These are phyloP conservation scores for Tricholoma bakamatsutake DNA, from an alignment of 768 basidiomycete genomes.

Conservation along the genomic window DNA sequence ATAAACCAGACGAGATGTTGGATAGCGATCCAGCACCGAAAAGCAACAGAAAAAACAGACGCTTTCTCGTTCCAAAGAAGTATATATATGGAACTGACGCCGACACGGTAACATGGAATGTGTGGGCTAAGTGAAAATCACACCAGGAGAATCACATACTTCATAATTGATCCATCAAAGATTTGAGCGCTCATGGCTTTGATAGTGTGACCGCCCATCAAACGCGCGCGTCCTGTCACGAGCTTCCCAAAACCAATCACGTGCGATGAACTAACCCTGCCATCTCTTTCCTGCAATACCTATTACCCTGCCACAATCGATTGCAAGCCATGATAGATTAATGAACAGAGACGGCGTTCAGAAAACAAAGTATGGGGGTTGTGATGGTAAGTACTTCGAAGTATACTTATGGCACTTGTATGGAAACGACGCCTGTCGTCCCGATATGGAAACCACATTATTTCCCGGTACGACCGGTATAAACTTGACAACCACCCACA, in stretches of 20 bases:
- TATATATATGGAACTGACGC: too few species aligned
- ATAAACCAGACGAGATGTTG: too few species aligned
- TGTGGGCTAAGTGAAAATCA: neutral
- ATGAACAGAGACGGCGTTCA: too few species aligned
- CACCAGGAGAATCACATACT: too few species aligned
- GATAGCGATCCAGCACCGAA: too few species aligned
- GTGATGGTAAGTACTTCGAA: too few species aligned
- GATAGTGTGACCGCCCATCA: neutral
- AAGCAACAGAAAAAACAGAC: too few species aligned
- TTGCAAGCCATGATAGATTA: neutral
- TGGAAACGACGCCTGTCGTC: neutral
- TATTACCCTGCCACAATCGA: too few species aligned
- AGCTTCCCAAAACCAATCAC: neutral
- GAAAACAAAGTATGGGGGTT: neutral
- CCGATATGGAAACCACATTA: constrained; percentile 5
- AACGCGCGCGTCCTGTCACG: neutral
- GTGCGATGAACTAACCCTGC: neutral
- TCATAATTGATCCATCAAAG: too few species aligned
- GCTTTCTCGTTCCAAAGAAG: too few species aligned
- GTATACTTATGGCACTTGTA: neutral
- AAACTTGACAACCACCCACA: constrained; percentile 29
- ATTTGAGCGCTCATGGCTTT: neutral
- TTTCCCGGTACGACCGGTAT: constrained; percentile 33
- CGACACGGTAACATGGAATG: too few species aligned
- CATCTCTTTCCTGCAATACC: too few species aligned